Conservation (phyloP, 2,329 filamentous ascomycete genomes). For the Apiospora koreana region DNA sequence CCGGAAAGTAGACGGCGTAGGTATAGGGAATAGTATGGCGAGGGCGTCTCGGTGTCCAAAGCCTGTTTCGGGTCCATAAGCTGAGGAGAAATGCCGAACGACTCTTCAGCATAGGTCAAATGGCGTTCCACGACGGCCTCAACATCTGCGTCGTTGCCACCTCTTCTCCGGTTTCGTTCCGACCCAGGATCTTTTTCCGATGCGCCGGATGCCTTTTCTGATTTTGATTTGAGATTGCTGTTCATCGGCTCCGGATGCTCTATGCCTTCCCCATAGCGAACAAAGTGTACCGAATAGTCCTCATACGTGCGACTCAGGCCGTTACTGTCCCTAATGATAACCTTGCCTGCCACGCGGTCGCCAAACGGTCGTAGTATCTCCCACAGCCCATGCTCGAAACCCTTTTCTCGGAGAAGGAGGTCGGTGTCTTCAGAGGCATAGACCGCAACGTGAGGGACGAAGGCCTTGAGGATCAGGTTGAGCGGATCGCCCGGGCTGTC, state of each 20-base stretch:
- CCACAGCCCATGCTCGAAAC: slow-evolving; percentile 78
- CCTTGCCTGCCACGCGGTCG: slow-evolving; percentile 82
- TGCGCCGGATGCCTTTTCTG: slow-evolving; percentile 22
- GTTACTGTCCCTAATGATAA: slow-evolving; percentile 87
- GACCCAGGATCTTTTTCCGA: neutral
- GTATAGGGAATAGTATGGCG: slow-evolving; percentile 84
- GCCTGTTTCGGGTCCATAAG: slow-evolving; percentile 41
- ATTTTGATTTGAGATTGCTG: slow-evolving; percentile 33
- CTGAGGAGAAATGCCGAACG: slow-evolving; percentile 41
- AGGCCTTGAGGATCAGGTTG: slow-evolving; percentile 75
- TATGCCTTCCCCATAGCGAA: slow-evolving; percentile 64
- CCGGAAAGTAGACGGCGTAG: slow-evolving; percentile 81
- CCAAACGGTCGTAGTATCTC: slow-evolving; percentile 89
- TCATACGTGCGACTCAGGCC: slow-evolving; percentile 82
- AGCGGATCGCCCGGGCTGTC: slow-evolving; percentile 56
- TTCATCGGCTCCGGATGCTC: slow-evolving; percentile 48
- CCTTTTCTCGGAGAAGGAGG: slow-evolving; percentile 77
- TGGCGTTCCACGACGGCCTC: slow-evolving; percentile 82
- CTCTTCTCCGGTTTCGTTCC: slow-evolving; percentile 17
- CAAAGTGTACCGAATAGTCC: slow-evolving; percentile 88
- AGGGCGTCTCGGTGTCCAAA: slow-evolving; percentile 55
- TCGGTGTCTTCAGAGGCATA: slow-evolving; percentile 88
- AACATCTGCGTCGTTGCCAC: slow-evolving; percentile 62
- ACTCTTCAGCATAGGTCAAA: slow-evolving; percentile 72
- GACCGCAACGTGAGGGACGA: slow-evolving; percentile 86